phyloP scores from a whole-genome alignment of 805 yeast species.

The Candida oleophila region DNA sequence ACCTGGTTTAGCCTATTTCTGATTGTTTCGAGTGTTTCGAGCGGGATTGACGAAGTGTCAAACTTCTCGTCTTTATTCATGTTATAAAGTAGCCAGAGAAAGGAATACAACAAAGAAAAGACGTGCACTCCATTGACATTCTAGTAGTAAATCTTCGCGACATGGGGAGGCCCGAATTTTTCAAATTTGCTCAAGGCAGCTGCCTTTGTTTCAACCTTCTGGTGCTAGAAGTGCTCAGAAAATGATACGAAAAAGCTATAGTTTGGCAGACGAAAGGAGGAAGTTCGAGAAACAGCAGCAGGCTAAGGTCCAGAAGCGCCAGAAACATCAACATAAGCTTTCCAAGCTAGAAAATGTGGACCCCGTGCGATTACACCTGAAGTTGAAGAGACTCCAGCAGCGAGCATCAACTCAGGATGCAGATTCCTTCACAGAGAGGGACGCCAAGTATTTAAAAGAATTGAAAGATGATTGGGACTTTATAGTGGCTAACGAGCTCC shows the following conservation, averaged over 20 bases:
- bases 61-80: conserved; percentile 1
- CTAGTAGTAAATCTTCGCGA: neutral
- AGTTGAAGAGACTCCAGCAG: conserved; percentile 28
- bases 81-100: no score
- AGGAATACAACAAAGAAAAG: neutral
- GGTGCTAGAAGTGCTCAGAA: neutral
- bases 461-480: conserved; percentile 43
- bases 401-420: conserved; percentile 7
- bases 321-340: conserved; percentile 28
- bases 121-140: no score
- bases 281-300: conserved; percentile 36
- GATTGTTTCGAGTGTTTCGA: conserved; percentile 39
- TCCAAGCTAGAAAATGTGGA: conserved; percentile 26
- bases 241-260: conserved; percentile 30
- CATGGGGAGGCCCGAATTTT: neutral
- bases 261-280: conserved; percentile 37
- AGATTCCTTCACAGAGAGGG: conserved; percentile 12
- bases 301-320: conserved; percentile 33
- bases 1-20: conserved; percentile 43
- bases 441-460: conserved; percentile 18
- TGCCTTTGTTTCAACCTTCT: no score
- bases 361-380: conserved; percentile 34
- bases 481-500: conserved; percentile 32
- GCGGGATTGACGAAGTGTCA: conserved; percentile 26
- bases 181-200: no score